Percentiles rank a stretch among this genome's conserved stretches.
phyloP scores from a whole-genome alignment of 257 asterid genomes.

The Fraxinus pennsylvanica region DNA sequence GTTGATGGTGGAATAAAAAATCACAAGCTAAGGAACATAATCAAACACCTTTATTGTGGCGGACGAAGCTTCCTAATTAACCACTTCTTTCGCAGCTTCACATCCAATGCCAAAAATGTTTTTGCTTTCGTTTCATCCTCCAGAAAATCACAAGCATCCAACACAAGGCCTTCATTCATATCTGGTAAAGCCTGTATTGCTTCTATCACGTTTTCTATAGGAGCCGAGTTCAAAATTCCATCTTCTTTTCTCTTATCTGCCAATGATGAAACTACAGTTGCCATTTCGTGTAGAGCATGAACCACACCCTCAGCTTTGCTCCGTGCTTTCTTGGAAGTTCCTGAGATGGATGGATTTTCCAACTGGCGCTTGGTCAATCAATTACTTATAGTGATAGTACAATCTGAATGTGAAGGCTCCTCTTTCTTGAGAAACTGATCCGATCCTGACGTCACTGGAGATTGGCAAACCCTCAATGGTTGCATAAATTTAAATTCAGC shows the following conservation, averaged over 20 bases:
- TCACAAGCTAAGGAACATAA: too few relatives aligned
- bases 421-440: constrained; percentile 15
- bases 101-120: constrained; percentile 36
- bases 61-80: constrained; percentile 43
- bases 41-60: background rate
- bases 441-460: constrained; percentile 32
- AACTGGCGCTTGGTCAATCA: constrained; percentile 19
- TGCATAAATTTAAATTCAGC: constrained; percentile 7
- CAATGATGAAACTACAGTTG: constrained; percentile 30
- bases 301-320: constrained; percentile 27
- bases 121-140: constrained; percentile 45
- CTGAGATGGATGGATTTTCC: constrained; percentile 19
- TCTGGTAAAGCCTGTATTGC: constrained; percentile 41
- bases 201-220: constrained; percentile 32
- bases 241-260: constrained; percentile 23
- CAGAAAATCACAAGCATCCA: constrained; percentile 48
- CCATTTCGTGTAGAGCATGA: constrained; percentile 18
- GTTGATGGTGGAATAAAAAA: background rate
- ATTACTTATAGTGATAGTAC: background rate
- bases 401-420: constrained; percentile 20
- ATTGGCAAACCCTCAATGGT: constrained; percentile 10
- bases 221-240: constrained; percentile 1
- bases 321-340: constrained; percentile 26
- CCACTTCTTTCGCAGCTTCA: constrained; percentile 44
- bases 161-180: constrained; percentile 40